Percentiles rank a stretch among this genome's conserved stretches.
Conservation (phyloP, 371 early-diverging fungal genomes). For the Apophysomyces variabilis region DNA sequence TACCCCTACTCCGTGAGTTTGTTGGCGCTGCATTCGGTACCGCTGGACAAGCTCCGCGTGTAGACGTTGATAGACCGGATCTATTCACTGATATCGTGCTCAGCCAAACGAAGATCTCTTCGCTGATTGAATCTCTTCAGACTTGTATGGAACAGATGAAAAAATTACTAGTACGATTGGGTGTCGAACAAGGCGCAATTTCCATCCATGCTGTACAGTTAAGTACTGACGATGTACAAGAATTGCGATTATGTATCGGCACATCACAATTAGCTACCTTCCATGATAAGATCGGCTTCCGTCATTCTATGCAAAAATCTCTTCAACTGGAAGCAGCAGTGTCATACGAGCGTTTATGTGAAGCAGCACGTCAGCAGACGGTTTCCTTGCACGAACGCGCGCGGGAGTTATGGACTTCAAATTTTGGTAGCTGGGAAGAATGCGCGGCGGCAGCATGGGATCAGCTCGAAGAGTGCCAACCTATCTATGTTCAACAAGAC, state of each 20-base stretch:
- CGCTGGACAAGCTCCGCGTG: background rate
- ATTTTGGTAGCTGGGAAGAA: background rate
- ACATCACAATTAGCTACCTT: background rate
- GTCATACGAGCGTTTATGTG: background rate
- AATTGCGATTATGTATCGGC: background rate
- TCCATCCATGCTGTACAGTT: background rate
- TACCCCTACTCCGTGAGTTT: constrained; percentile 4
- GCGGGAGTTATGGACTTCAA: background rate
- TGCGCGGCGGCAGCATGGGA: background rate
- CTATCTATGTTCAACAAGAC: background rate
- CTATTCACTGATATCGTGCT: background rate
- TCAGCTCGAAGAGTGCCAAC: background rate
- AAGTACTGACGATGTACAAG: background rate
- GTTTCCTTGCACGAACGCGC: background rate
- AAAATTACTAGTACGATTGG: background rate
- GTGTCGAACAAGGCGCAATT: background rate
- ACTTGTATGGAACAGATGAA: background rate
- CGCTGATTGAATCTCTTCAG: background rate
- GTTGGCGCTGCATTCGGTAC: background rate
- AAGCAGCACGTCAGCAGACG: background rate
- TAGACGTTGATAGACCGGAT: background rate
- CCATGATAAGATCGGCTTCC: background rate
- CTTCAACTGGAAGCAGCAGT: constrained; percentile 8
- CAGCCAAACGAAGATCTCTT: background rate
- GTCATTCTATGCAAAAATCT: constrained; percentile 3